phyloP scores from a whole-genome alignment of 805 yeast species.

The Huiozyma sinensis region DNA sequence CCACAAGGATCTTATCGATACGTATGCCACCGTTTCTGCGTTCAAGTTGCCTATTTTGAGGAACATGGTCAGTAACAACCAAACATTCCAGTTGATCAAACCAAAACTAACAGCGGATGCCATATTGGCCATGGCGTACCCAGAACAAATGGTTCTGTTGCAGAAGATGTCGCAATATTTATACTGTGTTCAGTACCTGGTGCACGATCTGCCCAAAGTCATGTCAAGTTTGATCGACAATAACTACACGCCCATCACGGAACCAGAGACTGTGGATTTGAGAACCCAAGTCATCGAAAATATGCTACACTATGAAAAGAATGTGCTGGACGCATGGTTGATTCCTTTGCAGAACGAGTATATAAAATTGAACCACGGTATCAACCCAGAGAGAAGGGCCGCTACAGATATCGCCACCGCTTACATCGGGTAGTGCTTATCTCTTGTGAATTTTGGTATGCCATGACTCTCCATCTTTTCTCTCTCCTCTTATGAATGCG shows the following conservation, averaged over 20 bases:
- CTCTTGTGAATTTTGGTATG: not conserved
- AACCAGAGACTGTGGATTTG: conserved; percentile 18
- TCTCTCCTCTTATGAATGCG: not conserved
- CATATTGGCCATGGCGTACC: conserved; percentile 20
- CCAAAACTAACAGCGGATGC: conserved; percentile 10
- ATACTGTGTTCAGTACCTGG: conserved; percentile 11
- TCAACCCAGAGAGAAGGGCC: not conserved
- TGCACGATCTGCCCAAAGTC: conserved; percentile 15
- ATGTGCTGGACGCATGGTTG: conserved; percentile 14
- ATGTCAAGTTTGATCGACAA: conserved; percentile 17
- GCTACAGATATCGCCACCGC: conserved; percentile 8
- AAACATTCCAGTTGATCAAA: conserved; percentile 15
- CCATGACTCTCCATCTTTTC: not conserved
- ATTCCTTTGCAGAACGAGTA: conserved; percentile 15
- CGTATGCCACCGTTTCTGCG: conserved; percentile 10
- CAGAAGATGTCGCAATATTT: conserved; percentile 16
- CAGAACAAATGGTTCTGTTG: conserved; percentile 24
- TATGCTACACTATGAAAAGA: conserved; percentile 2
- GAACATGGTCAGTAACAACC: conserved; percentile 13
- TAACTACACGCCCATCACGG: conserved; percentile 11
- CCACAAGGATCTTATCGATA: conserved; percentile 7
- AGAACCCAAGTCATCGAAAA: conserved; percentile 18
- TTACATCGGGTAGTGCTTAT: not conserved
- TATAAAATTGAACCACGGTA: conserved; percentile 1
- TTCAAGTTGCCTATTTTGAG: conserved; percentile 16